Conservation (phyloP, 176 grass and related monocot species). For the Avena eriantha region DNA sequence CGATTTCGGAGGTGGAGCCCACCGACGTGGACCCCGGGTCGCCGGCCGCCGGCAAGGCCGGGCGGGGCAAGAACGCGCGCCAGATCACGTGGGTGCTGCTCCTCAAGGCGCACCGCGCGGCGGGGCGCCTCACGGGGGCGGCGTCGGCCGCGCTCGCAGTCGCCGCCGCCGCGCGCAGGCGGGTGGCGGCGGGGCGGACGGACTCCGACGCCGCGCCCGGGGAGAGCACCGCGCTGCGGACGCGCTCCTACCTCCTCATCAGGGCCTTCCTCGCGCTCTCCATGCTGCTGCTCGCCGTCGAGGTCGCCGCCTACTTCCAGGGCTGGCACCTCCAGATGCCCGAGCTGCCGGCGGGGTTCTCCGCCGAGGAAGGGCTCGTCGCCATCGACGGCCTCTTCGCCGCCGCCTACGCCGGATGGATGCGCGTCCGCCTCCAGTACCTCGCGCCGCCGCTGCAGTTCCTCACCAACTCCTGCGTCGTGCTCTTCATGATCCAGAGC, state of each 20-base stretch:
- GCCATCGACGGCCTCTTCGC: slow-evolving; percentile 58
- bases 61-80: slow-evolving; percentile 71
- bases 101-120: slow-evolving; percentile 74
- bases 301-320: slow-evolving; percentile 70
- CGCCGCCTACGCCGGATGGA: slow-evolving; percentile 63
- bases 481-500: slow-evolving; percentile 85
- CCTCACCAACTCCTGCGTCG: slow-evolving; percentile 74
- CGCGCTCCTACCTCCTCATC: slow-evolving; percentile 67
- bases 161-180: slow-evolving; percentile 55
- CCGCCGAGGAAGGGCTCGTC: slow-evolving; percentile 49
- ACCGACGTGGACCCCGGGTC: slow-evolving; percentile 15
- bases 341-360: slow-evolving; percentile 50
- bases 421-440: slow-evolving; percentile 65
- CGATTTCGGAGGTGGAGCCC: slow-evolving; percentile 61
- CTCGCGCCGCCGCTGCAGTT: slow-evolving; percentile 77
- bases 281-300: slow-evolving; percentile 65
- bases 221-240: slow-evolving; percentile 61
- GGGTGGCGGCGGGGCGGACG: slow-evolving; percentile 59
- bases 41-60: slow-evolving; percentile 47
- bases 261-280: slow-evolving; percentile 58
- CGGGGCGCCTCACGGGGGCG: slow-evolving; percentile 54
- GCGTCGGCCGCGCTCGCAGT: slow-evolving; percentile 59
- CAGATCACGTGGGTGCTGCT: slow-evolving; percentile 91
- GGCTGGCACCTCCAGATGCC: slow-evolving; percentile 68
- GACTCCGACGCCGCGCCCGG: slow-evolving; percentile 58